A percentile compares a stretch with the other conserved stretches of the same genome.
phyloP scores from a whole-genome alignment of 1,139 yeast species.

The Protomyces lactucae-debilis region DNA sequence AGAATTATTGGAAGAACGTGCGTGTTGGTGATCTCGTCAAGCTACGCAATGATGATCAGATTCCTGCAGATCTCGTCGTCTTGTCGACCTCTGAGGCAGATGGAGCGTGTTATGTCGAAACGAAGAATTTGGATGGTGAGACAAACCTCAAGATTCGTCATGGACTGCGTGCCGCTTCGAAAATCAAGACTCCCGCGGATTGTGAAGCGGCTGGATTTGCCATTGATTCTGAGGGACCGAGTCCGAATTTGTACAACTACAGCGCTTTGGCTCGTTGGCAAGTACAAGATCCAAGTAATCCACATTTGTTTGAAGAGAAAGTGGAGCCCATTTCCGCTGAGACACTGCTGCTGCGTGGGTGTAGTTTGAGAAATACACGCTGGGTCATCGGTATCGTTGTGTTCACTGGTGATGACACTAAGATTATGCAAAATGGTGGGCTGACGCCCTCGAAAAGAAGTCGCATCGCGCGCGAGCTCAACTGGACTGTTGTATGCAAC shows the following conservation, averaged over 20 bases:
- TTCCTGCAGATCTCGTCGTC: constrained; percentile 84
- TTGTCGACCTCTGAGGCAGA: constrained; percentile 80
- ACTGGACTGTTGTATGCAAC: constrained; percentile 63
- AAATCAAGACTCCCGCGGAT: constrained; percentile 62
- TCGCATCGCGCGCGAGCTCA: constrained; percentile 75
- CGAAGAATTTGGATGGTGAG: constrained; percentile 94
- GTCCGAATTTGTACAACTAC: constrained; percentile 74
- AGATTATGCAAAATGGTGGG: constrained; percentile 91
- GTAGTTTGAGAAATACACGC: constrained; percentile 82
- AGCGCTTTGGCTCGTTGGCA: constrained; percentile 74
- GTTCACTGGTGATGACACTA: constrained; percentile 86
- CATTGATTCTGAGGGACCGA: constrained; percentile 89
- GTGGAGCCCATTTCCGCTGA: constrained; percentile 73
- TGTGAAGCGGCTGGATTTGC: constrained; percentile 70
- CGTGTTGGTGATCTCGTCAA: constrained; percentile 85
- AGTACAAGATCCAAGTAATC: constrained; percentile 33
- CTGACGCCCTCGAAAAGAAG: constrained; percentile 85
- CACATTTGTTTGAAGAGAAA: constrained; percentile 33
- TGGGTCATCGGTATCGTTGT: constrained; percentile 89
- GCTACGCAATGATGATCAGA: constrained; percentile 78
- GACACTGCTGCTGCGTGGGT: constrained; percentile 80
- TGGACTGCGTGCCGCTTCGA: constrained; percentile 65
- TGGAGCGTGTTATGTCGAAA: constrained; percentile 88
- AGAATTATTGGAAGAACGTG: constrained; percentile 80
- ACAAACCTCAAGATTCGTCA: constrained; percentile 81